These are phyloP conservation scores for Vitis vinifera DNA, from an alignment of 164 flowering plant species.

Conservation along the genomic window DNA sequence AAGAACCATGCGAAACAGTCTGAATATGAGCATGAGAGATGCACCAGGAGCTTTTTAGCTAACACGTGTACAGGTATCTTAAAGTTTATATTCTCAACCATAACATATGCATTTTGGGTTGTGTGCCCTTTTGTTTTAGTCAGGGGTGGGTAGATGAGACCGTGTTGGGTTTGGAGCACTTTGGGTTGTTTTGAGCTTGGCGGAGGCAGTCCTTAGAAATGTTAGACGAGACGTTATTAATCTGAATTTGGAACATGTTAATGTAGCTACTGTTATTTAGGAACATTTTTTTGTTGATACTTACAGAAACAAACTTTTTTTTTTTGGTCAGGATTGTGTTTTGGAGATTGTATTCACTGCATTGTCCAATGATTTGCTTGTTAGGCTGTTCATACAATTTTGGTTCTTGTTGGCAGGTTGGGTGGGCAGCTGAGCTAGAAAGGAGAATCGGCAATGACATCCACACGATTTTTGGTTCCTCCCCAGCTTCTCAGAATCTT, in stretches of 20 bases:
- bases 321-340: neutral
- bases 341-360: neutral
- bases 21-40: conserved; percentile 86
- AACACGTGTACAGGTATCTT: conserved; percentile 36
- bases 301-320: neutral
- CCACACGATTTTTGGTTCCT: conserved; percentile 6
- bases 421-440: conserved; percentile 26
- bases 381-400: neutral
- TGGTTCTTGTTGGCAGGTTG: conserved; percentile 21
- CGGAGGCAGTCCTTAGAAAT: neutral
- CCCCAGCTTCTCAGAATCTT: conserved; percentile 6
- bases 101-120: no score
- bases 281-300: neutral
- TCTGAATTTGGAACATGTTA: no score
- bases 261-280: neutral
- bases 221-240: no score
- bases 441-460: neutral
- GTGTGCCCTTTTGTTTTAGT: neutral
- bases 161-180: neutral
- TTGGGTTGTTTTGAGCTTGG: no score
- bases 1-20: conserved; percentile 87
- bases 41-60: conserved; percentile 49
- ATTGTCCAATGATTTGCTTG: neutral
- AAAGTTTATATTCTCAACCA: neutral
- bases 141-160: neutral